Evolutionary conservation across 2,329 filamentous ascomycete genomes (phyloP).

Genomic region (Mycocentrospora acerina): DNA sequence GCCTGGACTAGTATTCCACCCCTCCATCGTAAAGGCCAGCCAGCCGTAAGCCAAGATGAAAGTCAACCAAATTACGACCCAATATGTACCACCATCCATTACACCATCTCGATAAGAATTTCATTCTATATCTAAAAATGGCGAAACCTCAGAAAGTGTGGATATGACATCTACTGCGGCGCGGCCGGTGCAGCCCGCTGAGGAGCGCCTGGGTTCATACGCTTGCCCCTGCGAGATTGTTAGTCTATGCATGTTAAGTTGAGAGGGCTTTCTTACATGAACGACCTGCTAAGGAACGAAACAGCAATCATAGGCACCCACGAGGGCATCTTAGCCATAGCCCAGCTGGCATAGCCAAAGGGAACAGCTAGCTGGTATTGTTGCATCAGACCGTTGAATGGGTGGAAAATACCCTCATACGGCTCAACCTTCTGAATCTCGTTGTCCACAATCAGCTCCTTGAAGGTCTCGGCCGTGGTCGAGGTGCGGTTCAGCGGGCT

Average conservation of each 20-base stretch:
- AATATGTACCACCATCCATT: conserved; percentile 7
- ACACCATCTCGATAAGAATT: neutral
- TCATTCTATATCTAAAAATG: neutral
- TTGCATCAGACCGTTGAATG: conserved; percentile 68
- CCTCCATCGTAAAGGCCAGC: conserved; percentile 1
- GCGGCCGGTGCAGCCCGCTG: conserved; percentile 13
- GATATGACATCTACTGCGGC: conserved; percentile 8
- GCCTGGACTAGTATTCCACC: conserved; percentile 1
- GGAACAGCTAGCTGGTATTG: conserved; percentile 64
- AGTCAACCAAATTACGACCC: conserved; percentile 13
- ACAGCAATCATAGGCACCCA: conserved; percentile 79
- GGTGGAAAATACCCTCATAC: conserved; percentile 72
- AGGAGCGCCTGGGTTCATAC: conserved; percentile 17
- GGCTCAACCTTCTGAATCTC: conserved; percentile 53
- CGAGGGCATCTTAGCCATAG: conserved; percentile 59
- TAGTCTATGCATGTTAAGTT: conserved; percentile 3
- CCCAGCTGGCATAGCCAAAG: conserved; percentile 68
- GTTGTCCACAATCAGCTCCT: conserved; percentile 62
- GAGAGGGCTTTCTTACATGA: conserved; percentile 63
- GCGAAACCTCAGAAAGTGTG: conserved; percentile 1
- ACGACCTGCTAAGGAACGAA: conserved; percentile 69
- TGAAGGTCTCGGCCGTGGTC: conserved; percentile 64
- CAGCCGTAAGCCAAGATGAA: conserved; percentile 1
- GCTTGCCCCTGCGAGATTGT: conserved; percentile 25
- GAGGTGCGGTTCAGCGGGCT: conserved; percentile 70